Evolutionary conservation across 169 alveolate species (phyloP), one percentile per base, ranked within the genome.

Genomic region (Eimeria praecox): DNA sequence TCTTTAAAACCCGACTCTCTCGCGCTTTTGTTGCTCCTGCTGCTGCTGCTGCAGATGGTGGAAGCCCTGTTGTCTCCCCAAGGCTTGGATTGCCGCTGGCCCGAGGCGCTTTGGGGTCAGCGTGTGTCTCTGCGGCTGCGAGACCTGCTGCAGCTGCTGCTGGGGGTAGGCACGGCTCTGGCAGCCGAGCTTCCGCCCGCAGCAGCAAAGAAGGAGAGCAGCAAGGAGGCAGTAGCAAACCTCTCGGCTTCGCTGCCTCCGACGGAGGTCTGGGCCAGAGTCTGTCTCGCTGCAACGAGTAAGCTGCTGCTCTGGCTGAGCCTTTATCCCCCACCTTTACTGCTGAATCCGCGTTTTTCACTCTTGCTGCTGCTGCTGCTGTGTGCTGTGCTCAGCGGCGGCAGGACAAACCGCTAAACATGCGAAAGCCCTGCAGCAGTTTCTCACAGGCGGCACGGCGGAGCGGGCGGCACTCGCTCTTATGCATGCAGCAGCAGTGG

Each of bases 401-500:
- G 44, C 90, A 82, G 90, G 90, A 30, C 90, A n/a, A 49, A 49
- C 66, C 18, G 73, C 73, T 12, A 82, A 44, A 40, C 90, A 82
- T 46, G 90, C 90, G 30, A 52, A 49, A 49, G 90, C 90, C 52
- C 42, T 82, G 66, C 90, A 82, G 90, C 90, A 82, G 27, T 82
- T 82, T 30, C 56, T 82, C 49, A 35, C 40, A 6, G 90, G 71
- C 4, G 90, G 90, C 16, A 20, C 56, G 71, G 90, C 73, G 30
- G 90, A 82, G 90, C 90, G 90, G 35, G 90, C 77, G 22, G 93
- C 93, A 4, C 56, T 86, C 54, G 77, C 62, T 44, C 42, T 59
- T 40, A 86, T 62, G 93, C 93, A 62, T 86, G 93, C 93, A 62
- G 93, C 93, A 54, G 93, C 93, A 86, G 93, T 35, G 66, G 93